These are phyloP conservation scores for Melampsora abietis-canadensis DNA, from an alignment of 1,284 basidiomycete species.

Conservation along the genomic window DNA sequence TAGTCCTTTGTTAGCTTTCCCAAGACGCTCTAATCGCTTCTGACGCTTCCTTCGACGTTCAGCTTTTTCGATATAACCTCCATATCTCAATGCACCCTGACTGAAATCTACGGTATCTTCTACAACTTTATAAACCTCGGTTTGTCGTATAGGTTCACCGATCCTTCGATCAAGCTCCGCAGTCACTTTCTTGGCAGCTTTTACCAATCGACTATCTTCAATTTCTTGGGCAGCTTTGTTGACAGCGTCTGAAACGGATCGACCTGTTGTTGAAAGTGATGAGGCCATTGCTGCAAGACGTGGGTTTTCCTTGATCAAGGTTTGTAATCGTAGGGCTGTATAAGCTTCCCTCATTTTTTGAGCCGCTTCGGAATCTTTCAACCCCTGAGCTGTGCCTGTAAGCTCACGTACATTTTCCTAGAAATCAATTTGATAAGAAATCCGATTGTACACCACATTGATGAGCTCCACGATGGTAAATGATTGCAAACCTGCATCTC, in stretches of 20 bases:
- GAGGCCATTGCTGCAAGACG: conserved; percentile 83
- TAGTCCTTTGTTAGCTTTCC: conserved; percentile 62
- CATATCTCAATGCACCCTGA: conserved; percentile 76
- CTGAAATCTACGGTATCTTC: conserved; percentile 89
- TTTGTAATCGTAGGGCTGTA: conserved; percentile 64
- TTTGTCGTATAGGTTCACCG: conserved; percentile 90
- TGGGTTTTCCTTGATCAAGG: conserved; percentile 96
- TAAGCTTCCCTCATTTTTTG: conserved; percentile 39
- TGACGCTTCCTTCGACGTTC: conserved; percentile 71
- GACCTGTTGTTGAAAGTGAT: conserved; percentile 79
- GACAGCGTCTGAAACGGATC: conserved; percentile 91
- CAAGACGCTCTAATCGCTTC: conserved; percentile 74
- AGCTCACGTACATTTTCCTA: conserved; percentile 43
- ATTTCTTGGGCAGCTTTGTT: conserved; percentile 80
- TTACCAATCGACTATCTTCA: conserved; percentile 90
- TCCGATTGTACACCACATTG: background rate
- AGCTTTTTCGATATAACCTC: conserved; percentile 89
- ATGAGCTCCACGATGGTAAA: background rate
- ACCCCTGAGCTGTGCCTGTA: conserved; percentile 39
- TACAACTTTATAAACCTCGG: conserved; percentile 86
- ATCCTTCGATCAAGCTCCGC: conserved; percentile 45
- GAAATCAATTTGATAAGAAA: background rate
- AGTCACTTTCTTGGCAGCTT: conserved; percentile 61
- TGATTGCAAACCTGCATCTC: conserved; percentile 32
- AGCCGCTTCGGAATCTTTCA: conserved; percentile 42